Evolutionary conservation across 2,329 filamentous ascomycete genomes (phyloP).

Genomic region (Pseudogymnoascus sp.): DNA sequence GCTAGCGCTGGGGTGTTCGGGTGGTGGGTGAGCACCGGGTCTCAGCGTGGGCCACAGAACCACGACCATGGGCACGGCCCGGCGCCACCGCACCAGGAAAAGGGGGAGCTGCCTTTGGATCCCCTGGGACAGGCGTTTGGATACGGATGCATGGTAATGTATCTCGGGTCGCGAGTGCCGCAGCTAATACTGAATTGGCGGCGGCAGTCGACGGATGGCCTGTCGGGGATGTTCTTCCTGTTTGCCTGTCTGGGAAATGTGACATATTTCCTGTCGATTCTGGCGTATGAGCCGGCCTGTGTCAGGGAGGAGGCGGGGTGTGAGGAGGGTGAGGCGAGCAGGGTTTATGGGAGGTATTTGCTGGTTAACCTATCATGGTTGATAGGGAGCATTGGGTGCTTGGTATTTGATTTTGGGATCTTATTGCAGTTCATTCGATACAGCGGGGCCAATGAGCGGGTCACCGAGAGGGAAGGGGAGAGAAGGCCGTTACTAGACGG

Average conservation of each 20-base stretch:
- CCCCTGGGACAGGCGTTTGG: conserved; percentile 80
- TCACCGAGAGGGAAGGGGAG: neutral
- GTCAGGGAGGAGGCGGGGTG: conserved; percentile 38
- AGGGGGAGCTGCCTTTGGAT: conserved; percentile 29
- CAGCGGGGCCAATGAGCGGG: conserved; percentile 21
- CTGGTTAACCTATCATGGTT: conserved; percentile 88
- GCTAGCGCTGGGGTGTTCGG: conserved; percentile 74
- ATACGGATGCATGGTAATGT: conserved; percentile 81
- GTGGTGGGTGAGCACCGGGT: conserved; percentile 62
- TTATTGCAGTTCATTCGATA: conserved; percentile 93
- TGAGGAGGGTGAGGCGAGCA: conserved; percentile 51
- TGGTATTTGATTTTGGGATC: conserved; percentile 75
- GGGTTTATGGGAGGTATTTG: conserved; percentile 71
- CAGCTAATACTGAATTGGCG: conserved; percentile 89
- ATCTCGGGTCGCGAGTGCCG: conserved; percentile 81
- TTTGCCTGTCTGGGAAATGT: conserved; percentile 94
- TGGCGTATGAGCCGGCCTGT: conserved; percentile 78
- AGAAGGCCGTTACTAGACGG: conserved; percentile 6
- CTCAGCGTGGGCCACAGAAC: conserved; percentile 24
- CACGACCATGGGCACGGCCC: conserved; percentile 15
- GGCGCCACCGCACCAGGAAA: conserved; percentile 27
- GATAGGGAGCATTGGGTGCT: conserved; percentile 76
- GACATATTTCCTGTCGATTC: conserved; percentile 84
- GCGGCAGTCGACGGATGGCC: conserved; percentile 85
- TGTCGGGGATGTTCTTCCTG: conserved; percentile 90